Evolutionary conservation across 2,329 filamentous ascomycete species (phyloP).

Genomic region (Zelopaecilomyces penicillatus): DNA sequence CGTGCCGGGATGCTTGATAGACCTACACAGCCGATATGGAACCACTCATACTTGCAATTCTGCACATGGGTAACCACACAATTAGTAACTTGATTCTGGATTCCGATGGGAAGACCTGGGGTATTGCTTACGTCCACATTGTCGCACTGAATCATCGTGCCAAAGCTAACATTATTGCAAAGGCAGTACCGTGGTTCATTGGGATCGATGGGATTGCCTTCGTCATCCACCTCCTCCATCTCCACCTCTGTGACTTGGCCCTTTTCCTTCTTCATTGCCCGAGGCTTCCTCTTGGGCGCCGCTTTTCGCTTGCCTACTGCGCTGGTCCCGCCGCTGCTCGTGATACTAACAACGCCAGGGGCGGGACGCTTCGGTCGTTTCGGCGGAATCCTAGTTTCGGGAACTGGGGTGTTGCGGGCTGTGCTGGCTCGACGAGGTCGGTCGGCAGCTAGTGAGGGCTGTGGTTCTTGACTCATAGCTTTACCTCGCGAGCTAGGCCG

Average conservation of each 20-base stretch:
- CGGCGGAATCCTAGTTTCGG: constrained; percentile 35
- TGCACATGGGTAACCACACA: constrained; percentile 18
- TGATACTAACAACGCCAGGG: constrained; percentile 61
- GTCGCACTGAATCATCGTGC: constrained; percentile 77
- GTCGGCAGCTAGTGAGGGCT: constrained; percentile 40
- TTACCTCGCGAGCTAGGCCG: constrained; percentile 47
- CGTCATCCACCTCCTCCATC: constrained; percentile 56
- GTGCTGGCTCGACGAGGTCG: constrained; percentile 49
- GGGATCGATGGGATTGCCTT: constrained; percentile 63
- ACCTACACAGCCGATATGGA: constrained; percentile 70
- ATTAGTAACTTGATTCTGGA: not conserved
- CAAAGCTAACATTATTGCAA: constrained; percentile 73
- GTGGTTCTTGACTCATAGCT: constrained; percentile 42
- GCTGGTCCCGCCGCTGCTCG: constrained; percentile 51
- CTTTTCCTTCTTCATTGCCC: constrained; percentile 40
- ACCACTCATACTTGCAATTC: constrained; percentile 77
- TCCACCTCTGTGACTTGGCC: constrained; percentile 33
- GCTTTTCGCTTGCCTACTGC: constrained; percentile 66
- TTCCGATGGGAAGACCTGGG: constrained; percentile 5
- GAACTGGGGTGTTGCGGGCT: constrained; percentile 48
- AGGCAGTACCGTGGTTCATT: constrained; percentile 69
- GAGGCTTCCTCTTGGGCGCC: constrained; percentile 57
- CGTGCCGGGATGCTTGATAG: constrained; percentile 59
- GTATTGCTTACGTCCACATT: constrained; percentile 58
- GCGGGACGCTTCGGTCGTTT: constrained; percentile 62